phyloP scores from a whole-genome alignment of 2,329 filamentous ascomycete species.

The Aspergillus sp. region DNA sequence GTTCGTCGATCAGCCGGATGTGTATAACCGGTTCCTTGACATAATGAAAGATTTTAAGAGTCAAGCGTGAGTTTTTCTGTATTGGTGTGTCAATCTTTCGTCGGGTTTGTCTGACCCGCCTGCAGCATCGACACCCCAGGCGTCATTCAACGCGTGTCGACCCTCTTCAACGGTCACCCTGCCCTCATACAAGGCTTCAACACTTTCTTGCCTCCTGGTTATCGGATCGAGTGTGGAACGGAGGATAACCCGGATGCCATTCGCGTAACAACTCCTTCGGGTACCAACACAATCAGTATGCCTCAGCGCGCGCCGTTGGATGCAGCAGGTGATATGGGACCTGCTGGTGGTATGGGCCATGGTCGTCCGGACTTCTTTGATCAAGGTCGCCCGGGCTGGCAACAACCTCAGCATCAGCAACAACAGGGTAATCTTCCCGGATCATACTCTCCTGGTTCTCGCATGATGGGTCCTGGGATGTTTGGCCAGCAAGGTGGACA shows the following conservation, averaged over 20 bases:
- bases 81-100: not conserved
- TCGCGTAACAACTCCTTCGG: conserved; percentile 92
- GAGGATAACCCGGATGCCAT: conserved; percentile 95
- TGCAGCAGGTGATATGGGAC: conserved; percentile 28
- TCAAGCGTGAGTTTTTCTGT: conserved; percentile 66
- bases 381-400: conserved; percentile 38
- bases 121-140: conserved; percentile 86
- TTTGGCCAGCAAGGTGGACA: conserved; percentile 36
- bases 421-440: conserved; percentile 30
- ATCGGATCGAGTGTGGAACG: conserved; percentile 92
- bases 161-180: conserved; percentile 91
- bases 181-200: conserved; percentile 97
- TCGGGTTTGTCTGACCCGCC: conserved; percentile 12
- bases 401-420: conserved; percentile 32
- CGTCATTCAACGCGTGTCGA: conserved; percentile 94
- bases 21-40: conserved; percentile 94
- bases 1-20: conserved; percentile 93
- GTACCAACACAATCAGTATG: conserved; percentile 92
- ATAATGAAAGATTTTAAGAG: conserved; percentile 99
- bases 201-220: conserved; percentile 92
- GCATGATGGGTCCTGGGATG: conserved; percentile 34
- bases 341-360: conserved; percentile 29
- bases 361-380: conserved; percentile 40
- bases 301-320: conserved; percentile 34
- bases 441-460: conserved; percentile 41